Conservation (phyloP, 73 alveolate species). For the Uronychia binucleata region DNA sequence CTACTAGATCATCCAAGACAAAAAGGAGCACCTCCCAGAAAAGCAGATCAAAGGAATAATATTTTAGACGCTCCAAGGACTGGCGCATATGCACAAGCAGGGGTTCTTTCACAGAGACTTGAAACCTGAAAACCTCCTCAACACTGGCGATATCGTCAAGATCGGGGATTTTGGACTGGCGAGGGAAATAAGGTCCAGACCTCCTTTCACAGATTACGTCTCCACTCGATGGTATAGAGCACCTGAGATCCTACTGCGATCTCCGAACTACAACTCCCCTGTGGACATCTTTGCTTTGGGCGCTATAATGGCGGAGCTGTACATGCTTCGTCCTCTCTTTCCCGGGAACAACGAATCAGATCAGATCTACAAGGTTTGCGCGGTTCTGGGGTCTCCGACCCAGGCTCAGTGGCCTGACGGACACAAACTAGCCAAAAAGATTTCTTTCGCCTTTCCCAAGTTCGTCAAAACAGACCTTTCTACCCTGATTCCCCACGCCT, state of each 20-base stretch:
- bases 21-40: constrained; percentile 83
- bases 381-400: constrained; percentile 54
- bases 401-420: constrained; percentile 86
- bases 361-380: constrained; percentile 30
- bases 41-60: constrained; percentile 84
- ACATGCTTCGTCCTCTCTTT: constrained; percentile 73
- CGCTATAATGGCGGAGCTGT: constrained; percentile 72
- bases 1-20: constrained; percentile 84
- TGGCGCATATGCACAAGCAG: constrained; percentile 92
- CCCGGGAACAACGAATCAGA: constrained; percentile 81
- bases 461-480: constrained; percentile 75
- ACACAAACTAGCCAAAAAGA: constrained; percentile 76
- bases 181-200: constrained; percentile 39
- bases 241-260: constrained; percentile 76
- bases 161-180: constrained; percentile 81
- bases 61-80: constrained; percentile 89
- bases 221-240: constrained; percentile 85
- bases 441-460: constrained; percentile 86
- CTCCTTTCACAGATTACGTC: constrained; percentile 73
- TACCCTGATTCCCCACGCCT: constrained; percentile 84
- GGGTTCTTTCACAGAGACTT: constrained; percentile 96
- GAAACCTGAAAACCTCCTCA: constrained; percentile 85
- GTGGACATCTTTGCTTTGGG: constrained; percentile 86
- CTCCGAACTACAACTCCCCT: constrained; percentile 58
- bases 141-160: constrained; percentile 14